A percentile compares a stretch with the other conserved stretches of the same genome.
phyloP scores from a whole-genome alignment of 495 filamentous ascomycete genomes.

The Aspergillus baeticus region DNA sequence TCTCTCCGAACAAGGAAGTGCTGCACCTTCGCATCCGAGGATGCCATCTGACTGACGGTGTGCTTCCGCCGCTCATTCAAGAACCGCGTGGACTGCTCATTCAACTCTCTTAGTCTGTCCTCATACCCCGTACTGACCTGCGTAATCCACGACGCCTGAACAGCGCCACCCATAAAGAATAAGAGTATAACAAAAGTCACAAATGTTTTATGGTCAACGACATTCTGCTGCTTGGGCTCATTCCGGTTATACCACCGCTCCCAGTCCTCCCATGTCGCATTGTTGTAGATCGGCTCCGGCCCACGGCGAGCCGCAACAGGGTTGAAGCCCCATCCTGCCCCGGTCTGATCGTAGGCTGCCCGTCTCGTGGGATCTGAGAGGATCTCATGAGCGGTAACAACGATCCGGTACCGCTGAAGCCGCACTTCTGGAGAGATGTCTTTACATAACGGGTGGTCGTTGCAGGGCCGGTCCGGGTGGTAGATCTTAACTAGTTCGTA shows the following conservation, averaged over 20 bases:
- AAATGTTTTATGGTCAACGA: slow-evolving; percentile 74
- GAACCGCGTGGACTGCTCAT: slow-evolving; percentile 60
- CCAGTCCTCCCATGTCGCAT: slow-evolving; percentile 99
- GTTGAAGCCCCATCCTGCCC: slow-evolving; percentile 70
- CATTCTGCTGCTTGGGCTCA: slow-evolving; percentile 58
- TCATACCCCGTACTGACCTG: slow-evolving; percentile 54
- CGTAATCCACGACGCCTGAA: slow-evolving; percentile 67
- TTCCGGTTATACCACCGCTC: slow-evolving; percentile 74
- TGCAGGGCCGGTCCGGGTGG: slow-evolving; percentile 75
- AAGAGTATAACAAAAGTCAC: slow-evolving; percentile 63
- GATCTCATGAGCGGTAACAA: slow-evolving; percentile 84
- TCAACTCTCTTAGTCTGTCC: slow-evolving; percentile 59
- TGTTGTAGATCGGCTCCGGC: slow-evolving; percentile 58
- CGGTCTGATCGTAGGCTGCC: slow-evolving; percentile 76
- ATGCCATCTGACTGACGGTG: slow-evolving; percentile 43
- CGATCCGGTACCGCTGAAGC: slow-evolving; percentile 81
- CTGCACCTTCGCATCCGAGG: slow-evolving; percentile 62
- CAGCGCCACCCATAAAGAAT: slow-evolving; percentile 61
- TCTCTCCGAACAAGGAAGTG: slow-evolving; percentile 72
- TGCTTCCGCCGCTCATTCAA: slow-evolving; percentile 56
- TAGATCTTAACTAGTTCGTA: slow-evolving; percentile 93
- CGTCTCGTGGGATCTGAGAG: slow-evolving; percentile 81
- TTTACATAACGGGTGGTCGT: slow-evolving; percentile 47
- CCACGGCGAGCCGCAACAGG: slow-evolving; percentile 10
- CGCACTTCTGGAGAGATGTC: slow-evolving; percentile 54